Conservation (phyloP, 2,329 filamentous ascomycete genomes). For the Sclerotinia minor region DNA sequence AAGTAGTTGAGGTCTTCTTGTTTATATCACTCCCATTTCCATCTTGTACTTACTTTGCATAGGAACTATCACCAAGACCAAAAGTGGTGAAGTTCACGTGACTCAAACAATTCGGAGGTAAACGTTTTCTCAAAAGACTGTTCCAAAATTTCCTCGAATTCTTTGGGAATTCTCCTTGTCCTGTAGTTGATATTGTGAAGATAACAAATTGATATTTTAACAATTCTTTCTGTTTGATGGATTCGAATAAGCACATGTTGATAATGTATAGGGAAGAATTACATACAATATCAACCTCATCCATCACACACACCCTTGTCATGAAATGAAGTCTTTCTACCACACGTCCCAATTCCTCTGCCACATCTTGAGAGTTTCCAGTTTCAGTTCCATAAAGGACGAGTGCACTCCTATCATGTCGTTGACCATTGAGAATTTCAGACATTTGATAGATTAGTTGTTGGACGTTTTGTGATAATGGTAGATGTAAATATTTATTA, state of each 20-base stretch:
- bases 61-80: conserved; percentile 92
- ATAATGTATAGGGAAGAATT: not conserved
- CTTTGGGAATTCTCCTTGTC: conserved; percentile 87
- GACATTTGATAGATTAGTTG: conserved; percentile 6
- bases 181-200: conserved; percentile 87
- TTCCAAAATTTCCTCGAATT: conserved; percentile 86
- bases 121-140: conserved; percentile 73
- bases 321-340: conserved; percentile 77
- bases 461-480: not conserved
- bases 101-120: conserved; percentile 68
- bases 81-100: conserved; percentile 78
- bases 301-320: conserved; percentile 73
- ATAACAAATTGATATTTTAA: conserved; percentile 60
- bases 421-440: conserved; percentile 28
- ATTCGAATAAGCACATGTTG: conserved; percentile 34
- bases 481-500: not conserved
- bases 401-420: conserved; percentile 54
- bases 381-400: conserved; percentile 94
- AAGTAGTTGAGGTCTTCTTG: not conserved
- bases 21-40: not conserved
- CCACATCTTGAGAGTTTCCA: conserved; percentile 88
- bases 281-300: conserved; percentile 70
- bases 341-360: conserved; percentile 75
- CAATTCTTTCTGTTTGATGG: conserved; percentile 50
- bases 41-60: conserved; percentile 66